Conservation (phyloP, 306 rosid species). For the Quillaja saponaria region DNA sequence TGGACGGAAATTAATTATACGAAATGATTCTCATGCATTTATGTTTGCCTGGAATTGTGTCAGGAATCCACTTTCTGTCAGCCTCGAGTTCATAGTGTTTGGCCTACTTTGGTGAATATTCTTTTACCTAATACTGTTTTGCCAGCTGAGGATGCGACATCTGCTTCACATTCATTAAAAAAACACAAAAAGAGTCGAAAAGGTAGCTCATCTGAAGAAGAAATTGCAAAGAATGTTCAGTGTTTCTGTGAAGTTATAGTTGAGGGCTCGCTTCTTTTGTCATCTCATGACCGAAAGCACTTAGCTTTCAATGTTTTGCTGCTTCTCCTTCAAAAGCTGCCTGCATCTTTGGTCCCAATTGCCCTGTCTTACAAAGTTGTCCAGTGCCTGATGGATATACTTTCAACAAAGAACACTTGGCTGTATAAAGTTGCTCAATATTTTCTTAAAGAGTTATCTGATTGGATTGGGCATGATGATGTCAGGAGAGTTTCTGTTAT, state of each 20-base stretch:
- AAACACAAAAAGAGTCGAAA: slow-evolving; percentile 82
- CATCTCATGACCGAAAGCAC: slow-evolving; percentile 98
- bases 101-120: slow-evolving; percentile 77
- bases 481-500: slow-evolving; percentile 80
- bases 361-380: slow-evolving; percentile 76
- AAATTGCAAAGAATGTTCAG: slow-evolving; percentile 57
- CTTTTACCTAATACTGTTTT: slow-evolving; percentile 64
- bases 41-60: slow-evolving; percentile 19
- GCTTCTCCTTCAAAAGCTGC: slow-evolving; percentile 70
- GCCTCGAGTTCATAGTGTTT: slow-evolving; percentile 85
- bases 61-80: slow-evolving; percentile 98
- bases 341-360: slow-evolving; percentile 70
- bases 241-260: slow-evolving; percentile 71
- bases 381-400: slow-evolving; percentile 82
- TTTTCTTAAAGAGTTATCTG: slow-evolving; percentile 68
- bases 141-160: slow-evolving; percentile 61
- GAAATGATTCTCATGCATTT: slow-evolving; percentile 17
- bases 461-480: slow-evolving; percentile 81
- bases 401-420: slow-evolving; percentile 84
- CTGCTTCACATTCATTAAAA: slow-evolving; percentile 73
- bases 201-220: slow-evolving; percentile 82
- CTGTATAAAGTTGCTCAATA: slow-evolving; percentile 72
- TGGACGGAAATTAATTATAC: slow-evolving; percentile 10
- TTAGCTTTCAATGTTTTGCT: slow-evolving; percentile 78
- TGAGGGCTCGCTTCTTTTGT: slow-evolving; percentile 84